Percentiles rank a stretch among this genome's conserved stretches.
These are phyloP conservation scores for Diaporthe longicolla DNA, from an alignment of 2,329 filamentous ascomycete genomes.

Conservation along the genomic window DNA sequence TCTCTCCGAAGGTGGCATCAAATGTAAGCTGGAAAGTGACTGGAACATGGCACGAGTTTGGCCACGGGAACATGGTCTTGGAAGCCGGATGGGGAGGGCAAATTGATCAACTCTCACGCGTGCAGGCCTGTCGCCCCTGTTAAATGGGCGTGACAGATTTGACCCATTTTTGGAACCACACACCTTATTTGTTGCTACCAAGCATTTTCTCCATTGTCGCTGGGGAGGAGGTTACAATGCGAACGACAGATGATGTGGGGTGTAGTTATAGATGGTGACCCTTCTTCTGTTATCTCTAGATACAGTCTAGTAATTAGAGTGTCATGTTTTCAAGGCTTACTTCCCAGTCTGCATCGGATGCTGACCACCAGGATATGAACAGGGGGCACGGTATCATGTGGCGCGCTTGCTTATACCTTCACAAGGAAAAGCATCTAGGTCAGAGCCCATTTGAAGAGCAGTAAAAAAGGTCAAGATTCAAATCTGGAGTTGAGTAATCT, in stretches of 20 bases:
- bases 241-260: background rate
- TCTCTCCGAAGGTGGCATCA: background rate
- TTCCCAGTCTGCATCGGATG: too few relatives aligned
- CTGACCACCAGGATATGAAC: too few relatives aligned
- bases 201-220: background rate
- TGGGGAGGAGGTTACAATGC: background rate
- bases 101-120: background rate
- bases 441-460: too few relatives aligned
- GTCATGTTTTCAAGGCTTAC: too few relatives aligned
- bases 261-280: background rate
- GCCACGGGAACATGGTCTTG: background rate
- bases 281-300: background rate
- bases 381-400: too few relatives aligned
- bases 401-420: too few relatives aligned
- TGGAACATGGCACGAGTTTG: background rate
- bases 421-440: too few relatives aligned
- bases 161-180: background rate
- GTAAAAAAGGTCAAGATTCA: too few relatives aligned
- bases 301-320: background rate
- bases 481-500: too few relatives aligned
- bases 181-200: background rate
- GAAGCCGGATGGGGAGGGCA: background rate
- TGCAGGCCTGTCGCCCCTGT: background rate
- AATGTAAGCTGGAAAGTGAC: background rate
- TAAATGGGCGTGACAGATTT: background rate